Base-by-base conservation (phyloP, 306 rosid genomes). In the Psophocarpus tetragonolobus region DNA sequence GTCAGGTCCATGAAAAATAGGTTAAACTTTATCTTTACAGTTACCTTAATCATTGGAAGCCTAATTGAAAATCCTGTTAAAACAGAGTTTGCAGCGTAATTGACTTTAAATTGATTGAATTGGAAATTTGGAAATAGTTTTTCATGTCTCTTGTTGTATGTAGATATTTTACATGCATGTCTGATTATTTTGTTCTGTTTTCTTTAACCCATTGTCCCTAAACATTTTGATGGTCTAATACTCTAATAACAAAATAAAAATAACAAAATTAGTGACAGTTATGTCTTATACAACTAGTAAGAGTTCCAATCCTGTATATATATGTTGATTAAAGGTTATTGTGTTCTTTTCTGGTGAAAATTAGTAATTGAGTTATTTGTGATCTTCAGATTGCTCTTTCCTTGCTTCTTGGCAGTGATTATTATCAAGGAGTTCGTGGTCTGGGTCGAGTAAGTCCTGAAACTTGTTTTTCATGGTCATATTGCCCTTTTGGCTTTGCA, bases 391-490 rank as follows among this genome's bases (percentile, higher is more conserved):
- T 90, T 83, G 78, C 92, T 61, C 91, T 92, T 44, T 92, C 91
- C 62, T 79, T 92, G 74, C 85, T 90, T 87, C 91, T 92, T 74
- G 97, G 97, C 68, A 68, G 97, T 76, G 97, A 92, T 71, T 92
- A 92, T 81, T 82, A 76, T 65, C 86, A 62, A 72, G 96, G 97
- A 73, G 91, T 92, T 80, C 80, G 83, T 58, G 96, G 96, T 75
- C 35, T 92, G 72, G 93, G 97, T 62, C 92, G 83, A 48, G 96
- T 92, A 78, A 83, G 96, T 85, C 58, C 57, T 47, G 15, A 82
- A 73, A 74, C 10, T 2, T 65, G 38, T 24, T 48, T 29, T 71
- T 78, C 76, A 63, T 27, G 20, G 66, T 26, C 69, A 75, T 61
- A 35, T 44, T 54, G 5, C 44, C 68, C 26, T 26, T 32, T 45